Percentiles rank a stretch among this genome's conserved stretches.
phyloP scores from a whole-genome alignment of 2,329 filamentous ascomycete species.

The Fusarium sp. region DNA sequence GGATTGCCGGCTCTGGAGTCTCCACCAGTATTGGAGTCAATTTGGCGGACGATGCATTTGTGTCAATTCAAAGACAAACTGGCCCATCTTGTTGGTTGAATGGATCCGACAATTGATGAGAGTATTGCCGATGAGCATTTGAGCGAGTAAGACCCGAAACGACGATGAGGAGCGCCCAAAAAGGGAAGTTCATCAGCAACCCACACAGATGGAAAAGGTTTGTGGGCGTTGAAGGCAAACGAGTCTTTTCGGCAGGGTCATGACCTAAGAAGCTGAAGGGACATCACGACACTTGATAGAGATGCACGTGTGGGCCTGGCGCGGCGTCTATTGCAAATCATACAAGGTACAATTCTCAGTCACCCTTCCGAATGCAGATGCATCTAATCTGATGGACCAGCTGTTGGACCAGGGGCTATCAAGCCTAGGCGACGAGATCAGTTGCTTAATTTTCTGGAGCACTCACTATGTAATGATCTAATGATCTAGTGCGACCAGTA shows the following conservation, averaged over 20 bases:
- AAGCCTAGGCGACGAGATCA: conserved; percentile 4
- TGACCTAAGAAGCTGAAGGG: conserved; percentile 6
- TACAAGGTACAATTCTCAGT: conserved; percentile 1
- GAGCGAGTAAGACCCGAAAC: conserved; percentile 40
- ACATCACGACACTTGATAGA: conserved; percentile 21
- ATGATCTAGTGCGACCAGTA: not conserved
- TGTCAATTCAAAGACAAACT: conserved; percentile 37
- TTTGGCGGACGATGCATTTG: conserved; percentile 35
- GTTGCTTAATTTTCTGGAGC: conserved; percentile 18
- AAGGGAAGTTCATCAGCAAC: conserved; percentile 21
- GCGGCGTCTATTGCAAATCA: conserved; percentile 17
- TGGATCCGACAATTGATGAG: conserved; percentile 11
- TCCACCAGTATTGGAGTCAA: conserved; percentile 32
- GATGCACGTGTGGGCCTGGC: conserved; percentile 12
- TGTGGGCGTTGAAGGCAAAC: not conserved
- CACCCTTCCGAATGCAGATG: conserved; percentile 11
- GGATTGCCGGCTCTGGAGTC: conserved; percentile 24
- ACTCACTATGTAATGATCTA: conserved; percentile 6
- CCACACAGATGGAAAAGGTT: not conserved
- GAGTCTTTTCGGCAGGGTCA: not conserved
- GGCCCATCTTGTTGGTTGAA: conserved; percentile 26
- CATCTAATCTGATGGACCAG: conserved; percentile 36
- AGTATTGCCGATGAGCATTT: conserved; percentile 18
- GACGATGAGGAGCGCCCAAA: conserved; percentile 9
- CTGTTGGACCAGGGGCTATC: conserved; percentile 7